Base-by-base conservation (phyloP, 2,329 filamentous ascomycete species). In the Xylaria sp. region DNA sequence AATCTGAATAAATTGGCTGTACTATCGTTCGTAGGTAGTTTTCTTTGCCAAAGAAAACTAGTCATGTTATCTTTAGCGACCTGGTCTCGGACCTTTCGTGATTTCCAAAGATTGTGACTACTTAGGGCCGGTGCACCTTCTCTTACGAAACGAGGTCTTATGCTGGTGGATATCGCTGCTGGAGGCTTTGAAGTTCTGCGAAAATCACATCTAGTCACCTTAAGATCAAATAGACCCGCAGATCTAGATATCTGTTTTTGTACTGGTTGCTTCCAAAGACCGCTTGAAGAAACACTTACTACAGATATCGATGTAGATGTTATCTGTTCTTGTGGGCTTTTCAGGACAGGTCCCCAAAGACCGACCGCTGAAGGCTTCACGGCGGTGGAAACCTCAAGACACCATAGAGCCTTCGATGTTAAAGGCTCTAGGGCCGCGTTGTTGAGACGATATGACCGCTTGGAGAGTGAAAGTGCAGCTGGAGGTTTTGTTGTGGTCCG, bases 81-180 rank as follows among this genome's bases (percentile, higher is more conserved):
- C 4, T 43, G 21, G 28, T 12, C 17, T 25, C 37, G 60, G 14
- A 35, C 5, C 28, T 57, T 19, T 15, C 61, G 57, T 21, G 31
- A 43, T 9, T 53, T 53, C 71, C 71, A 73, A 15, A 73, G 67
- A 5, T 54, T 60, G 15, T 38, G 61, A 43, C 63, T 72, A 31
- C 42, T 65, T 37, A 70, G 53, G 15, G 9, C 43, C 19, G 58
- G 43, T 21, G 66, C 25, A 17, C 66, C 12, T 17, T 67, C 63
- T 50, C 7, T 61, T 14, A 25, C 45, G 40, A 54, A 51, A 21
- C 65, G 67, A 59, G 67, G 60, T 53, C 69, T 73, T 42, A 72
- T 73, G 15, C 59, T 55, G 67, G 76, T 73, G 37, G 61, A 46
- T 28, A 75, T 63, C n/a, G 74, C 76, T 38, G 74, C 75, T 31